These are phyloP conservation scores for Hansenula sp. DNA, from an alignment of 1,139 yeast genomes.

Conservation along the genomic window DNA sequence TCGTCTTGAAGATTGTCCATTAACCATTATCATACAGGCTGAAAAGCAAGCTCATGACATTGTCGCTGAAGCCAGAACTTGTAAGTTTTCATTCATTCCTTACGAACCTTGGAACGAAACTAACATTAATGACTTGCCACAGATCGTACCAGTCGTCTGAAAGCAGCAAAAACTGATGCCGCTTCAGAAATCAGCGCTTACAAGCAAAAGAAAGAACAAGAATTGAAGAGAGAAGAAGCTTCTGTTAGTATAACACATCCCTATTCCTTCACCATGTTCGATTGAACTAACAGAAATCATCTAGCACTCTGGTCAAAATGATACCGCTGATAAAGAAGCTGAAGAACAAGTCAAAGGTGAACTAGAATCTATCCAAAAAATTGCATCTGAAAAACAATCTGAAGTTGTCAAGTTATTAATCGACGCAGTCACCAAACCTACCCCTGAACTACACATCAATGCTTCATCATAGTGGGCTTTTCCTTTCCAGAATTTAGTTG, in stretches of 20 bases:
- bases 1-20: no score
- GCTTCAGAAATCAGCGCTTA: slow-evolving; percentile 84
- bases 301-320: slow-evolving; percentile 61
- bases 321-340: slow-evolving; percentile 68
- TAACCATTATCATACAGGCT: slow-evolving; percentile 41
- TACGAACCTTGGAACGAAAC: background rate
- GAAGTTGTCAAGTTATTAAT: slow-evolving; percentile 74
- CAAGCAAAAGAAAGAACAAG: slow-evolving; percentile 80
- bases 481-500: background rate
- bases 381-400: slow-evolving; percentile 58
- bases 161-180: slow-evolving; percentile 94
- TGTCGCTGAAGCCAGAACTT: slow-evolving; percentile 85
- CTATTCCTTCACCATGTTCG: background rate
- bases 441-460: slow-evolving; percentile 79
- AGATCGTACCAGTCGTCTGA: slow-evolving; percentile 81
- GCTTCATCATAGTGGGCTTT: slow-evolving; percentile 32
- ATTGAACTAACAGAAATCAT: background rate
- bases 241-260: slow-evolving; percentile 29
- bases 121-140: background rate
- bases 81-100: slow-evolving; percentile 28
- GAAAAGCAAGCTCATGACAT: slow-evolving; percentile 96
- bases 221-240: slow-evolving; percentile 67
- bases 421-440: slow-evolving; percentile 75
- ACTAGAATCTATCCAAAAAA: slow-evolving; percentile 56
- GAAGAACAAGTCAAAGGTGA: slow-evolving; percentile 57